Evolutionary conservation across 164 flowering plant species (phyloP), one percentile per base, ranked within the genome.

Genomic region (Aristolochia contorta): DNA sequence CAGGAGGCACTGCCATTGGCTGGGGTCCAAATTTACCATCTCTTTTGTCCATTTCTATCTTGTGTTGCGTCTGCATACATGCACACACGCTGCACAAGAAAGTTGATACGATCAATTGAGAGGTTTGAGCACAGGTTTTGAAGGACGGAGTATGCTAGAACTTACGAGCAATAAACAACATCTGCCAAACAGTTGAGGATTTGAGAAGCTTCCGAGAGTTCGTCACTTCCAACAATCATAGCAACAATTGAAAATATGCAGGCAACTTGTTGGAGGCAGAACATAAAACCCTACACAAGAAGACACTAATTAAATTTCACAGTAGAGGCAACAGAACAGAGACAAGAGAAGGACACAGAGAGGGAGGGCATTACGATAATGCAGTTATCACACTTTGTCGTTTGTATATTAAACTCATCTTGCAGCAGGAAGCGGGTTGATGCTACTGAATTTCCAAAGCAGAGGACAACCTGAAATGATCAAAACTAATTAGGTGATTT

Each of bases 351-450:
- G 19, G 41, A 25, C 56, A 20, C 59, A 45, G 59, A 58, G 76
- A 64, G 69, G 72, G 79, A 73, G 71, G 55, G 69, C 27, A 50
- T 37, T 84, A 86, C 89, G 69, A 86, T 82, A 20, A 86, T 84
- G 84, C 89, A 84, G 74, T 84, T 82, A 59, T 86, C 93, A 54
- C 93, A 86, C 54, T 79, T 63, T 18, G 89, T 84, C 57, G 87
- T 84, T 67, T 80, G 86, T 67, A 86, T 84, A 66, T 80, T 82
- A 82, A 86, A 86, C 66, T 86, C 87, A 67, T 86, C 93, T 76
- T 83, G 92, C 79, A 86, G 66, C 71, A 86, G 49, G 66, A 84
- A 86, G 46, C 93, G 87, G 1, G 93, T 84, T 41, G 89, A 79
- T 32, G 84, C 86, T 54, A 84, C 93, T 3, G 93, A 86, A 58